These are phyloP conservation scores for Russula earlei DNA, from an alignment of 768 basidiomycete genomes.

Conservation along the genomic window DNA sequence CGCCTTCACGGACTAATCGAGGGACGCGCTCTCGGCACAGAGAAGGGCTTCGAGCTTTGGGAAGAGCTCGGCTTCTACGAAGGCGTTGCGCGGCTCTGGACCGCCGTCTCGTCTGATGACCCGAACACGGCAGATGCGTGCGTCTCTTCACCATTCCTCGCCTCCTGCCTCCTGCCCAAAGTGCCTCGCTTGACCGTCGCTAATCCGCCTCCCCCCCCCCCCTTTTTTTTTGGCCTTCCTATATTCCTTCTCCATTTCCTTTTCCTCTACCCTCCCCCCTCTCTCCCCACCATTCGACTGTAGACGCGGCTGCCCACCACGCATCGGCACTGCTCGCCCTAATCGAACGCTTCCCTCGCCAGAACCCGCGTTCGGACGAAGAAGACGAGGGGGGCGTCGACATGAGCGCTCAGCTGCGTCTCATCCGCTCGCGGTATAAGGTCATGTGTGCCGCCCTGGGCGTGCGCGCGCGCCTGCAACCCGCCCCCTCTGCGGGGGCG, in stretches of 20 bases:
- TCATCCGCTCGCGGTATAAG: constrained; percentile 84
- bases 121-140: constrained; percentile 31
- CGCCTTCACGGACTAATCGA: constrained; percentile 85
- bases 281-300: background rate
- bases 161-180: background rate
- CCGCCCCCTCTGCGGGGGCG: constrained; percentile 5
- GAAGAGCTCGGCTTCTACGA: constrained; percentile 94
- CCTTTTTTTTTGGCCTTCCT: too few relatives aligned
- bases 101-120: constrained; percentile 34
- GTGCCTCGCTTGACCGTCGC: background rate
- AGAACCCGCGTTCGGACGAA: constrained; percentile 52
- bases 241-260: background rate
- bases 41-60: constrained; percentile 94
- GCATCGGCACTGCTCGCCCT: constrained; percentile 61
- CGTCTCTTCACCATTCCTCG: constrained; percentile 32
- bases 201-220: too few relatives aligned
- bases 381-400: constrained; percentile 54
- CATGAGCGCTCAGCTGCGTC: constrained; percentile 64
- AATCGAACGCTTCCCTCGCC: constrained; percentile 64
- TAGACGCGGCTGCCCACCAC: constrained; percentile 54
- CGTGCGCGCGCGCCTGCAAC: constrained; percentile 40
- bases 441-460: constrained; percentile 77
- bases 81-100: constrained; percentile 73
- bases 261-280: background rate
- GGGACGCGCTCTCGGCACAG: constrained; percentile 77